A percentile compares a stretch with the other conserved stretches of the same genome.
These are phyloP conservation scores for Orbilia javanica DNA, from an alignment of 2,329 filamentous ascomycete species.

Conservation along the genomic window DNA sequence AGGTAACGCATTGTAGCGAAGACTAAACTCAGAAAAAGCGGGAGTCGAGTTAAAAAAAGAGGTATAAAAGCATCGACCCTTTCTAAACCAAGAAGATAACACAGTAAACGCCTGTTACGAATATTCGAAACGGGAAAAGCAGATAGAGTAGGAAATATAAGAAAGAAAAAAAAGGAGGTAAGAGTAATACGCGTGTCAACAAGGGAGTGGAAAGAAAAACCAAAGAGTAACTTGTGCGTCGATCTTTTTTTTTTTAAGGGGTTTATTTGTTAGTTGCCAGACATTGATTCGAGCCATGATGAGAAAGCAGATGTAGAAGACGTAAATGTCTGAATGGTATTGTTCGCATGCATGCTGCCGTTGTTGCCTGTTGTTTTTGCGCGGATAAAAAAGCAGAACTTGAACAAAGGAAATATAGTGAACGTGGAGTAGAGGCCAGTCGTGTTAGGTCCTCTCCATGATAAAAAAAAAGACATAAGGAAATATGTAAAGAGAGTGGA, in stretches of 20 bases:
- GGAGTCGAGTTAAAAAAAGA: neutral
- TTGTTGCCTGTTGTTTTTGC: slow-evolving; percentile 19
- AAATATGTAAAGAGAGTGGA: slow-evolving; percentile 37
- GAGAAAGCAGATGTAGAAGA: neutral
- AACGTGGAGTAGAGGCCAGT: slow-evolving; percentile 32
- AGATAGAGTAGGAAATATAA: neutral
- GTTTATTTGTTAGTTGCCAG: no score
- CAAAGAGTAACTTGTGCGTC: neutral
- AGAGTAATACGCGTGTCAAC: neutral
- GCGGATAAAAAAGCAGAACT: slow-evolving; percentile 19
- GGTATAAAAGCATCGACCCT: neutral
- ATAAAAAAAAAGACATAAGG: slow-evolving; percentile 15
- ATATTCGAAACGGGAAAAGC: neutral
- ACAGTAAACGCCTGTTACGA: neutral
- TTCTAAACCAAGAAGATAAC: slow-evolving; percentile 6
- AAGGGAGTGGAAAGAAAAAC: neutral
- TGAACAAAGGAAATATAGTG: slow-evolving; percentile 51
- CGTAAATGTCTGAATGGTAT: neutral
- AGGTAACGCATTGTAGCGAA: neutral
- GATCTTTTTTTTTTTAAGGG: neutral
- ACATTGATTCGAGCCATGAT: neutral
- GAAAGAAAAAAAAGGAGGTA: neutral
- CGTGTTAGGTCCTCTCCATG: slow-evolving; percentile 5
- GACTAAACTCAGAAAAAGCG: neutral
- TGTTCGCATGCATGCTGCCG: slow-evolving; percentile 18